phyloP scores from a whole-genome alignment of 2,329 filamentous ascomycete genomes.

The Exophiala alcalophila region DNA sequence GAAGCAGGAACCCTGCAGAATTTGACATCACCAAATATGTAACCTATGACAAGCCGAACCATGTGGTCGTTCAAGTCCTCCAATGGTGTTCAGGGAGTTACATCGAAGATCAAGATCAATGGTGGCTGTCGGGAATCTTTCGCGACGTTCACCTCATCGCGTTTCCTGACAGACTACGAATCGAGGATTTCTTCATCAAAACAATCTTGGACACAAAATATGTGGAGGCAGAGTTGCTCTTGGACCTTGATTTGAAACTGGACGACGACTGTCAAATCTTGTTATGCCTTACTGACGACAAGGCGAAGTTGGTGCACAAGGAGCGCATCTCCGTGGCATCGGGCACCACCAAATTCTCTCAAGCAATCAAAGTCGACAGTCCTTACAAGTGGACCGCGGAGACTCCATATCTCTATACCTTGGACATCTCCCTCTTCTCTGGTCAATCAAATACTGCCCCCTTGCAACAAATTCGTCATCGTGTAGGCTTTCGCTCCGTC shows the following conservation, averaged over 20 bases:
- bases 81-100: constrained; percentile 68
- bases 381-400: constrained; percentile 69
- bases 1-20: constrained; percentile 65
- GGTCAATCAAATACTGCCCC: constrained; percentile 35
- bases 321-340: constrained; percentile 8
- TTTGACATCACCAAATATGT: constrained; percentile 63
- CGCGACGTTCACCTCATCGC: constrained; percentile 62
- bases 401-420: constrained; percentile 34
- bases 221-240: constrained; percentile 50
- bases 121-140: constrained; percentile 65
- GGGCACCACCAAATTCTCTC: constrained; percentile 1
- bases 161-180: constrained; percentile 48
- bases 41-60: constrained; percentile 48
- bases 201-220: constrained; percentile 54
- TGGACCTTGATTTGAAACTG: constrained; percentile 47
- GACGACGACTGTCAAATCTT: constrained; percentile 12
- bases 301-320: not conserved
- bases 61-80: constrained; percentile 63
- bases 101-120: constrained; percentile 67
- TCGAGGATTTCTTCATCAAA: constrained; percentile 59
- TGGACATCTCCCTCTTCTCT: constrained; percentile 2
- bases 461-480: constrained; percentile 44
- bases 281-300: constrained; percentile 2
- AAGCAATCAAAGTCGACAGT: constrained; percentile 41
- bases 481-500: constrained; percentile 62